Conservation (phyloP, 2,329 filamentous ascomycete species). For the Phialemonium atrogriseum region DNA sequence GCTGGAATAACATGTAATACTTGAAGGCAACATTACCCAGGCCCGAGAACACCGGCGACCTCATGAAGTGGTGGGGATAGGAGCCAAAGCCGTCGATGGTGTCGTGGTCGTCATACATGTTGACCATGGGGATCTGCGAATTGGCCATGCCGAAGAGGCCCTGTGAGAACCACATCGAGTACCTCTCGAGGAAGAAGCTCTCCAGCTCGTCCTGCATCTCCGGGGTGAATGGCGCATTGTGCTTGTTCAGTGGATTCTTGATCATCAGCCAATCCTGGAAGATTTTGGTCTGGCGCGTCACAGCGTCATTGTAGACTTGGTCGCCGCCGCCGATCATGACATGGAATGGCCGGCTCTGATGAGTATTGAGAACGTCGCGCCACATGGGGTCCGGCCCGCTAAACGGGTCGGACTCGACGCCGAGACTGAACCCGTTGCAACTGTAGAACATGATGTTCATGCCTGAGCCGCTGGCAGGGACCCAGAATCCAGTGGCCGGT, state of each 20-base stretch:
- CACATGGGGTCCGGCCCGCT: conserved; percentile 93
- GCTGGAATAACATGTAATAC: conserved; percentile 98
- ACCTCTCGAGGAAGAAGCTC: conserved; percentile 77
- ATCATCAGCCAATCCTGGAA: conserved; percentile 82
- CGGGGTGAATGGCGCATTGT: conserved; percentile 65
- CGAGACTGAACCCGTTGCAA: conserved; percentile 89
- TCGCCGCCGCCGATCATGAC: conserved; percentile 97
- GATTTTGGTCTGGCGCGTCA: conserved; percentile 63
- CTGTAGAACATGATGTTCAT: conserved; percentile 99
- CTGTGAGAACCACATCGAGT: conserved; percentile 93
- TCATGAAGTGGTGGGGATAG: conserved; percentile 88
- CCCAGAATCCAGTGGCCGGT: conserved; percentile 87
- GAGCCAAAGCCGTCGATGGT: conserved; percentile 89
- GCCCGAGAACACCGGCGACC: conserved; percentile 79
- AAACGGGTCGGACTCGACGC: conserved; percentile 68
- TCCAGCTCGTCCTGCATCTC: conserved; percentile 88
- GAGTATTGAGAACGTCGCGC: conserved; percentile 89
- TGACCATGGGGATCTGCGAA: conserved; percentile 95
- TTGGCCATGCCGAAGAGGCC: conserved; percentile 89
- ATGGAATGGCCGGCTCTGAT: conserved; percentile 89
- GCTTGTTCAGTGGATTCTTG: conserved; percentile 72
- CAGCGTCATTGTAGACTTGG: conserved; percentile 90
- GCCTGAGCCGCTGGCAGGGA: conserved; percentile 70
- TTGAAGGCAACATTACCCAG: conserved; percentile 91
- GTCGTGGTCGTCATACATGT: conserved; percentile 95